phyloP scores from a whole-genome alignment of 768 basidiomycete genomes.

The Hypholoma fasciculare region DNA sequence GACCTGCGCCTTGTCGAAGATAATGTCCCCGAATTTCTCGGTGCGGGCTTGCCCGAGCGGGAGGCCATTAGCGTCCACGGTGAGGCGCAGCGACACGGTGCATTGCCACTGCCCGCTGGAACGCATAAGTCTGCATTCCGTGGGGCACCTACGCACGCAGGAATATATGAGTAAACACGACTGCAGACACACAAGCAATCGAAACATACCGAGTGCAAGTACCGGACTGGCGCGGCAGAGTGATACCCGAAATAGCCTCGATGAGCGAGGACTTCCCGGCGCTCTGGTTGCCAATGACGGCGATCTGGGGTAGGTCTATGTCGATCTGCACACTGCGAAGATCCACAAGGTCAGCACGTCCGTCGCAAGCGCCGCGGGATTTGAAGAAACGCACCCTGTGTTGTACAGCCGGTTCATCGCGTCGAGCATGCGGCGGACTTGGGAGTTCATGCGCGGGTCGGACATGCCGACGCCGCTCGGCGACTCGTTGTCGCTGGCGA shows the following conservation, averaged over 20 bases:
- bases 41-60: conserved; percentile 39
- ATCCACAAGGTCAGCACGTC: neutral
- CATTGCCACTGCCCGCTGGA: conserved; percentile 49
- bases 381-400: neutral
- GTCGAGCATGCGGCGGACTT: conserved; percentile 1
- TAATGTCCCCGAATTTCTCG: conserved; percentile 46
- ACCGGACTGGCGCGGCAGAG: conserved; percentile 65
- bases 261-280: conserved; percentile 80
- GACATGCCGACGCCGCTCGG: neutral
- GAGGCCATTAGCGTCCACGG: conserved; percentile 37
- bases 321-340: conserved; percentile 59
- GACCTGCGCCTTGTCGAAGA: conserved; percentile 51
- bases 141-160: conserved; percentile 46
- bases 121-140: conserved; percentile 52
- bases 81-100: conserved; percentile 46
- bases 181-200: neutral
- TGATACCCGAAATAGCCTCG: conserved; percentile 74
- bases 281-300: conserved; percentile 71
- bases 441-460: neutral
- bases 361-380: neutral
- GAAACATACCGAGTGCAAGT: conserved; percentile 66
- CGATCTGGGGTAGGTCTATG: conserved; percentile 73
- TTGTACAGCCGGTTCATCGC: conserved; percentile 3
- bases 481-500: neutral
- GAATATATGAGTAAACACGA: neutral